Evolutionary conservation across 2,329 filamentous ascomycete species (phyloP).

Genomic region (Penicillium corylophilum): DNA sequence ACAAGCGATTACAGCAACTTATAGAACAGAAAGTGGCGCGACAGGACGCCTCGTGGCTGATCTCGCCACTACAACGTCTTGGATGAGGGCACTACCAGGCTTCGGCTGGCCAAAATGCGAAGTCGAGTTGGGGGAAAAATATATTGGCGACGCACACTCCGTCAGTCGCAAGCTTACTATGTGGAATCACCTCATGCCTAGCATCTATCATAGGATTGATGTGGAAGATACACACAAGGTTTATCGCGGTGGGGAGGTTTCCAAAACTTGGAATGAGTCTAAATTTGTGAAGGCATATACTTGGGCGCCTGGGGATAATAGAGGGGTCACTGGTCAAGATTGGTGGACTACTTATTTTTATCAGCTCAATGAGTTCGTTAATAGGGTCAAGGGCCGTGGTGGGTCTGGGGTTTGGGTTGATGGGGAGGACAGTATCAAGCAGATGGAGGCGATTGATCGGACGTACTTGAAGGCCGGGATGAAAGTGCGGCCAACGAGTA

Average conservation of each 20-base stretch:
- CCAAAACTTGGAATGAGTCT: conserved; percentile 19
- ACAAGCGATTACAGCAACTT: background rate
- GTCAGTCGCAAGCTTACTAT: background rate
- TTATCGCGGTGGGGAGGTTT: conserved; percentile 8
- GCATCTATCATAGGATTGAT: conserved; percentile 22
- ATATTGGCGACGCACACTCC: conserved; percentile 22
- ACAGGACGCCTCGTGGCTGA: background rate
- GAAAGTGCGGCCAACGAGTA: conserved; percentile 10
- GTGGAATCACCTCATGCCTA: conserved; percentile 19
- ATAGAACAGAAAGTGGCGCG: background rate
- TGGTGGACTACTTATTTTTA: conserved; percentile 50
- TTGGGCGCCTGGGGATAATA: conserved; percentile 15
- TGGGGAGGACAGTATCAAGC: conserved; percentile 45
- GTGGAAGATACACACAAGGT: conserved; percentile 38
- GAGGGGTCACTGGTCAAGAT: conserved; percentile 23
- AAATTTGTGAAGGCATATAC: conserved; percentile 21
- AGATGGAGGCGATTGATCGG: conserved; percentile 50
- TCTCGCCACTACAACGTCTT: background rate
- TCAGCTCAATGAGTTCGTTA: conserved; percentile 52
- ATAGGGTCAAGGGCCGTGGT: conserved; percentile 43
- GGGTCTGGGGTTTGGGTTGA: conserved; percentile 41
- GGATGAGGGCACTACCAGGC: background rate
- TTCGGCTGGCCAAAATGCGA: background rate
- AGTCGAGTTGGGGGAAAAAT: background rate
- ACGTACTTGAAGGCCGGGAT: conserved; percentile 47